Evolutionary conservation across 495 filamentous ascomycete species (phyloP), one percentile per base, ranked within the genome.

Genomic region (Cercophora scortea): DNA sequence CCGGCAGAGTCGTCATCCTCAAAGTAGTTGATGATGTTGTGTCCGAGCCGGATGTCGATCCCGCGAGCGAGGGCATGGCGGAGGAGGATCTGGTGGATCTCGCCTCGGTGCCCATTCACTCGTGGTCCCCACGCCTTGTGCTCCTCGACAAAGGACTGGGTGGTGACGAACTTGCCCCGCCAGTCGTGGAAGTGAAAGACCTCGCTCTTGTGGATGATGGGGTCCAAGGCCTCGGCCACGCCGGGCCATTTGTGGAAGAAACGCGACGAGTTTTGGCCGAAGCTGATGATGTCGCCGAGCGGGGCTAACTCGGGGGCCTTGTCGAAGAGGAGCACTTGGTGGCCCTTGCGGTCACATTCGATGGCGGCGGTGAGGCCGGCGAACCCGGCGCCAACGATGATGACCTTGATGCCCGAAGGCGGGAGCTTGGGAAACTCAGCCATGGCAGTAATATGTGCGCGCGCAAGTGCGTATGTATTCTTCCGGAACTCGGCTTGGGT

Each of bases 301-400:
- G 66, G 56, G 68, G 62, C 57, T 65, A 51, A 41, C 15, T 9
- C 71, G 6, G 66, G 52, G 47, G 68, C 69, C 42, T 74, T 71
- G 60, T 83, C 80, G 32, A 80, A 66, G 11, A 51, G 41, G 32
- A 34, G 19, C 9, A 84, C 83, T 33, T 58, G 63, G 54, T 85
- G 80, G 4, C 82, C 83, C 61, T 87, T 82, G 42, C 79, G 74
- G 38, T 75, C 64, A 51, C 79, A 82, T 63, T 86, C 82, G 49
- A 85, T 79, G 36, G 79, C 79, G 1, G 80, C 79, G 0, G 79
- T 78, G 11, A 84, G 69, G 10, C 81, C 81, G 32, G 76, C 49
- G 40, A 51, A 51, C 13, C 49, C 49, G 0, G 49, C 49, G n/a
- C 49, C 49, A 8, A 51, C 49, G 48, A 84, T 72, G 12, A 84